These are phyloP conservation scores for Apiospora sp. DNA, from an alignment of 2,329 filamentous ascomycete genomes.

Conservation along the genomic window DNA sequence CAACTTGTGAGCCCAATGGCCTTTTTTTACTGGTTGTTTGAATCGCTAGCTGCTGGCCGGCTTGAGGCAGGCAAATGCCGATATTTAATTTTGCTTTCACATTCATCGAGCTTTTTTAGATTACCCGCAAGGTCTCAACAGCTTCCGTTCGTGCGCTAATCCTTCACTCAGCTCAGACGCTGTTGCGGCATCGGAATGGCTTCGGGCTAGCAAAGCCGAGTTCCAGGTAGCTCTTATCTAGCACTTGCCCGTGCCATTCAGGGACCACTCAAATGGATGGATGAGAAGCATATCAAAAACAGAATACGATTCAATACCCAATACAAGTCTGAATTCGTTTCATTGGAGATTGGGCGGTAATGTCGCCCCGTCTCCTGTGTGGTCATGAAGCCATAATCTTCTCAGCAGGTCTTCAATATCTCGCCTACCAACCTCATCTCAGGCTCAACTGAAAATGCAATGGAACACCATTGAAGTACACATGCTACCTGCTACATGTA, in stretches of 20 bases:
- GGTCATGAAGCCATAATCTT: too few relatives aligned
- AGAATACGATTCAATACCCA: too few relatives aligned
- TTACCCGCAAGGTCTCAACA: not conserved
- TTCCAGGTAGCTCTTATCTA: not conserved
- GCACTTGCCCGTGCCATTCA: too few relatives aligned
- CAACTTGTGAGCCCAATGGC: not conserved
- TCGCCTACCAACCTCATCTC: not conserved
- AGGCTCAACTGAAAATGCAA: not conserved
- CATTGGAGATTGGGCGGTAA: too few relatives aligned
- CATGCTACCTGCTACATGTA: not conserved
- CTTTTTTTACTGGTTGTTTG: not conserved
- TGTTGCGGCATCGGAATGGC: not conserved
- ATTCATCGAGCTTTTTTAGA: not conserved
- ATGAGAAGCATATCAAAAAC: too few relatives aligned
- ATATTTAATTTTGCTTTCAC: not conserved
- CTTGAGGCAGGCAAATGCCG: conserved; percentile 1
- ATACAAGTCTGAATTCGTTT: too few relatives aligned
- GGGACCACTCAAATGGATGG: too few relatives aligned
- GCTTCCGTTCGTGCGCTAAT: not conserved
- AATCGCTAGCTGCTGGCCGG: not conserved
- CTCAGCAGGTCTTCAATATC: too few relatives aligned
- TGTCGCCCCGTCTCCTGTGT: too few relatives aligned
- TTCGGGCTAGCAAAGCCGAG: not conserved
- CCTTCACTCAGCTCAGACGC: not conserved
- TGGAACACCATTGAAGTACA: not conserved